Evolutionary conservation across 106 monocot species (phyloP).

Genomic region (Acanthochlamys bracteata): DNA sequence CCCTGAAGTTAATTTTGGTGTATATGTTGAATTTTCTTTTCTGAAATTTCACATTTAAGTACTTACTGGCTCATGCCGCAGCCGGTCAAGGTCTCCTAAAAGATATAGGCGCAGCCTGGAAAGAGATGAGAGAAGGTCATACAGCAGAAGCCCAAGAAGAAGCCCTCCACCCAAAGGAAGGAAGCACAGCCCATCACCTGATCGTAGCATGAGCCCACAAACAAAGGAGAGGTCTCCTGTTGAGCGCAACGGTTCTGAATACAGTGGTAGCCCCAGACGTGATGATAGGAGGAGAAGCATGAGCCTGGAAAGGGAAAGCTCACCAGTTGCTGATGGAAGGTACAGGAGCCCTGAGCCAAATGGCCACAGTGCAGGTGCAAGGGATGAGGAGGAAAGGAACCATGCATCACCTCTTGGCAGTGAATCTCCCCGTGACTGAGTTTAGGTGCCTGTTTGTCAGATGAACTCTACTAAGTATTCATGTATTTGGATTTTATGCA

Average conservation of each 20-base stretch:
- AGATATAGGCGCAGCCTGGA: slow-evolving; percentile 34
- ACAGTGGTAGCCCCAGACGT: slow-evolving; percentile 52
- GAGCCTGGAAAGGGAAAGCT: slow-evolving; percentile 14
- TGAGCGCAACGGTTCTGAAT: slow-evolving; percentile 45
- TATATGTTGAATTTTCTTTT: background rate
- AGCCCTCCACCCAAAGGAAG: slow-evolving; percentile 30
- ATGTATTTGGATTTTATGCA: background rate
- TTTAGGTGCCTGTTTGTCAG: background rate
- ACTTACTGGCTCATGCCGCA: slow-evolving; percentile 2
- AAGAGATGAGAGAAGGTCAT: slow-evolving; percentile 43
- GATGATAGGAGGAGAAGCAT: slow-evolving; percentile 32
- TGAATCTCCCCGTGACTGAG: slow-evolving; percentile 14
- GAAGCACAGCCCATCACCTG: slow-evolving; percentile 41
- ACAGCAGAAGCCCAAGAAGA: slow-evolving; percentile 60
- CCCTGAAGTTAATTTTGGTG: too few species aligned
- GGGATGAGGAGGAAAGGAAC: slow-evolving; percentile 14
- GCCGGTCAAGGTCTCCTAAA: slow-evolving; percentile 66
- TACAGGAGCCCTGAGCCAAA: slow-evolving; percentile 24
- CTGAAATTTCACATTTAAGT: background rate
- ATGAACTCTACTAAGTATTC: background rate
- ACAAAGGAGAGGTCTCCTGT: slow-evolving; percentile 21
- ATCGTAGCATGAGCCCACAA: slow-evolving; percentile 40
- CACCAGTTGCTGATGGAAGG: slow-evolving; percentile 6
- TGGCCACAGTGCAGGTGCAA: slow-evolving; percentile 21
- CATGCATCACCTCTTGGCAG: slow-evolving; percentile 10